Conservation (phyloP, 1,139 yeast genomes). For the Lodderomyces parapsilosis region DNA sequence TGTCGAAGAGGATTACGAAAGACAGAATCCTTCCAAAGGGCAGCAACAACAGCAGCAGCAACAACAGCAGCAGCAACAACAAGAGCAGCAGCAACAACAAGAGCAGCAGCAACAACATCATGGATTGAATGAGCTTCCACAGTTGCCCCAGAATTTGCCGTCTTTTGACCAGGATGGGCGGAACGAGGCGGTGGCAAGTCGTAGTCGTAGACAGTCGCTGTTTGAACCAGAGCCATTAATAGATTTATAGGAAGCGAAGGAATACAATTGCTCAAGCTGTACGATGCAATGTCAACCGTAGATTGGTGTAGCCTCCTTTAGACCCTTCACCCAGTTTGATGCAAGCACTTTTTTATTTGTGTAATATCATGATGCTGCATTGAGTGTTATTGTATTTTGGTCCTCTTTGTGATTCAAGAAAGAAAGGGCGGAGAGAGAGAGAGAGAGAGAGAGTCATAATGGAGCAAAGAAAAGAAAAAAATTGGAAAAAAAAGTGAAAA, state of each 20-base stretch:
- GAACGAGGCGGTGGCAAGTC: not conserved
- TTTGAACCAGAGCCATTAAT: slow-evolving; percentile 37
- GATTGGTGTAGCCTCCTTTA: too few relatives aligned
- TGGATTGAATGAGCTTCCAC: slow-evolving; percentile 11
- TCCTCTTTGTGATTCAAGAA: not conserved
- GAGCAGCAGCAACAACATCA: slow-evolving; percentile 6
- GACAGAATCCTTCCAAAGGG: not conserved
- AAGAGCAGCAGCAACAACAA: not conserved
- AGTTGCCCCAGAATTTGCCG: slow-evolving; percentile 13
- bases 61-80: slow-evolving; percentile 5
- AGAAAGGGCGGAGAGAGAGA: too few relatives aligned
- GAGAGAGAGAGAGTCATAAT: too few relatives aligned
- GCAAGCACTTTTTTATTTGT: too few relatives aligned
- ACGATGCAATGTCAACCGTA: too few relatives aligned
- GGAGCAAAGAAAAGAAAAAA: too few relatives aligned
- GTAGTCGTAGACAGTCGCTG: not conserved
- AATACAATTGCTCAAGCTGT: too few relatives aligned
- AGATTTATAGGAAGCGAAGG: slow-evolving; percentile 29
- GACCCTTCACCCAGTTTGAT: too few relatives aligned
- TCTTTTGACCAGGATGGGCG: slow-evolving; percentile 7
- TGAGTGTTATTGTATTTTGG: too few relatives aligned
- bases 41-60: slow-evolving; percentile 1
- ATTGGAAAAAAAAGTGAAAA: too few relatives aligned
- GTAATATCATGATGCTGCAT: too few relatives aligned
- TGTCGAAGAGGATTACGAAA: slow-evolving; percentile 15